Percentiles rank a stretch among this genome's conserved stretches.
These are phyloP conservation scores for Lachancea sp. DNA, from an alignment of 805 yeast genomes.

Conservation along the genomic window DNA sequence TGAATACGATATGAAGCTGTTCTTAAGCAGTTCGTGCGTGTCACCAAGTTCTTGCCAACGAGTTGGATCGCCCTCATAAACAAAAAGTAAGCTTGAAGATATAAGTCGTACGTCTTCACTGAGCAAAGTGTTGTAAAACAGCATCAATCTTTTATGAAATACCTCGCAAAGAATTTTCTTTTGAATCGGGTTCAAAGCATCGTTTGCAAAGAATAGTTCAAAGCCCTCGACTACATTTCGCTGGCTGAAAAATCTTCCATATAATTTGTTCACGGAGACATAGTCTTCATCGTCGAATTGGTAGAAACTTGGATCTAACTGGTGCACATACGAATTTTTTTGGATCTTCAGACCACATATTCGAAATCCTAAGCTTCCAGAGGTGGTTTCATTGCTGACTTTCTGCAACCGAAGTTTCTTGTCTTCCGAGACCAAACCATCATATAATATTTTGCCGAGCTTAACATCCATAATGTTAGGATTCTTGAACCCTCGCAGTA, in stretches of 20 bases:
- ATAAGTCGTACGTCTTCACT: conserved; percentile 57
- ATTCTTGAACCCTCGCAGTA: conserved; percentile 48
- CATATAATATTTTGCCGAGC: conserved; percentile 67
- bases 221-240: conserved; percentile 43
- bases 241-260: conserved; percentile 55
- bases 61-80: conserved; percentile 59
- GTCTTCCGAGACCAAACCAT: conserved; percentile 49
- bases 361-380: conserved; percentile 68
- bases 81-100: conserved; percentile 67
- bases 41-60: conserved; percentile 44
- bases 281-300: conserved; percentile 36
- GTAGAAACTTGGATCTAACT: conserved; percentile 18
- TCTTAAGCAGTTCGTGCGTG: conserved; percentile 38
- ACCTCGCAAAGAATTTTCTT: conserved; percentile 35
- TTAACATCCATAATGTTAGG: conserved; percentile 84
- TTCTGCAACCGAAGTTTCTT: conserved; percentile 54
- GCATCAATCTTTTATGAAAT: conserved; percentile 54
- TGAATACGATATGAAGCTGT: conserved; percentile 32
- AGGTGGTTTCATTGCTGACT: conserved; percentile 70
- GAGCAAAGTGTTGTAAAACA: conserved; percentile 58
- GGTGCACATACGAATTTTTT: conserved; percentile 12
- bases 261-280: conserved; percentile 53
- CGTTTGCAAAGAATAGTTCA: conserved; percentile 39
- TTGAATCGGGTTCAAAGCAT: conserved; percentile 32
- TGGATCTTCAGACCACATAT: conserved; percentile 82